Conservation (phyloP, 257 asterid species). For the Penstemon davidsonii region DNA sequence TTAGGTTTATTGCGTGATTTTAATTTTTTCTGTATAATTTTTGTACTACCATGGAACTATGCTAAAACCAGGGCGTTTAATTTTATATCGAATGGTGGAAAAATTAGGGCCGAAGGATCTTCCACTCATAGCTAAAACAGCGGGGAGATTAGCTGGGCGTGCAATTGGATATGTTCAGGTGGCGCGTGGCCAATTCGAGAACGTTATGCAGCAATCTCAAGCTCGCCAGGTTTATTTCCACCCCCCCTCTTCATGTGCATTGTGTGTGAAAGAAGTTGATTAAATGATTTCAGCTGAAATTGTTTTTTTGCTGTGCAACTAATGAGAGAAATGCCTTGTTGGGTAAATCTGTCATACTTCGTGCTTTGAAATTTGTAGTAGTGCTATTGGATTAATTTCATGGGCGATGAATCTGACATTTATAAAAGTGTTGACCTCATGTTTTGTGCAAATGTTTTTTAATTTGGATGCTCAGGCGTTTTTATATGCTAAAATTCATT, state of each 20-base stretch:
- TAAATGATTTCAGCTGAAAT: background rate
- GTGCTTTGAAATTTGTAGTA: no score
- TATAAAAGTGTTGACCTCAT: no score
- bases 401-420: no score
- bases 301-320: background rate
- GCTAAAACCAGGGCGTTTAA: background rate
- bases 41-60: background rate
- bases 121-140: constrained; percentile 70
- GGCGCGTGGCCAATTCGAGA: constrained; percentile 85
- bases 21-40: background rate
- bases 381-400: no score
- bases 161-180: constrained; percentile 80
- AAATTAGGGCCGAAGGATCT: constrained; percentile 83
- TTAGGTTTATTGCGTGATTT: no score
- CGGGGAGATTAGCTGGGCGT: constrained; percentile 85
- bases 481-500: background rate
- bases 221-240: constrained; percentile 61
- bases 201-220: constrained; percentile 84
- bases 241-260: no score
- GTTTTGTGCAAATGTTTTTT: background rate
- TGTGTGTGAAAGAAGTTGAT: background rate
- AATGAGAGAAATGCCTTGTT: no score
- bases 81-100: background rate
- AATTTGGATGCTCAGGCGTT: background rate
- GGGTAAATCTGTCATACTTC: no score